A percentile compares a stretch with the other conserved stretches of the same genome.
These are phyloP conservation scores for Neoarthrinium moseri DNA, from an alignment of 2,329 filamentous ascomycete species.

Conservation along the genomic window DNA sequence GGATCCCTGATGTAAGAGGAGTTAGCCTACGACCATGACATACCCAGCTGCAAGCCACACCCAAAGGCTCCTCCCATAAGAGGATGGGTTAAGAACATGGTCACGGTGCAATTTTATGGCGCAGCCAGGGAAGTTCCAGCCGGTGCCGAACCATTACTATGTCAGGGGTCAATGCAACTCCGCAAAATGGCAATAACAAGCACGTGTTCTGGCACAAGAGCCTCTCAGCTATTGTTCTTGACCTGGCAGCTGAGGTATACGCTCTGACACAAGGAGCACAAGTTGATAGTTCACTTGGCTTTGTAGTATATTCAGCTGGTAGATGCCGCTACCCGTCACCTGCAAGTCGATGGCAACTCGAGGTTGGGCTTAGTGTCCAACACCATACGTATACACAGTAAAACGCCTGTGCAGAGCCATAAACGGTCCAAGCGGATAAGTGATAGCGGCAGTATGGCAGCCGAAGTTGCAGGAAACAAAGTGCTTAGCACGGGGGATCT, in stretches of 20 bases:
- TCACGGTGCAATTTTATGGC: not conserved
- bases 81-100: too few relatives aligned
- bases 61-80: not conserved
- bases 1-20: not conserved
- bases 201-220: constrained; percentile 4
- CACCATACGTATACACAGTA: not conserved
- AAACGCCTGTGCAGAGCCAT: not conserved
- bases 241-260: not conserved
- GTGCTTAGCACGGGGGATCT: constrained; percentile 2
- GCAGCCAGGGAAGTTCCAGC: not conserved
- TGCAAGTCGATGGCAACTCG: not conserved
- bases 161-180: not conserved
- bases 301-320: not conserved
- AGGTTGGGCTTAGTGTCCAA: not conserved
- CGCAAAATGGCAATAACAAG: not conserved
- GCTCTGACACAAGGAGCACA: not conserved
- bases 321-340: not conserved
- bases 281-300: not conserved
- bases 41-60: too few relatives aligned
- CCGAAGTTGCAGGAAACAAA: constrained; percentile 3
- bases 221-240: not conserved
- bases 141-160: not conserved
- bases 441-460: too few relatives aligned
- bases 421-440: too few relatives aligned
- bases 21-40: not conserved